Evolutionary conservation across 208 protist species (phyloP).

Genomic region (Leishmania gerbilli): DNA sequence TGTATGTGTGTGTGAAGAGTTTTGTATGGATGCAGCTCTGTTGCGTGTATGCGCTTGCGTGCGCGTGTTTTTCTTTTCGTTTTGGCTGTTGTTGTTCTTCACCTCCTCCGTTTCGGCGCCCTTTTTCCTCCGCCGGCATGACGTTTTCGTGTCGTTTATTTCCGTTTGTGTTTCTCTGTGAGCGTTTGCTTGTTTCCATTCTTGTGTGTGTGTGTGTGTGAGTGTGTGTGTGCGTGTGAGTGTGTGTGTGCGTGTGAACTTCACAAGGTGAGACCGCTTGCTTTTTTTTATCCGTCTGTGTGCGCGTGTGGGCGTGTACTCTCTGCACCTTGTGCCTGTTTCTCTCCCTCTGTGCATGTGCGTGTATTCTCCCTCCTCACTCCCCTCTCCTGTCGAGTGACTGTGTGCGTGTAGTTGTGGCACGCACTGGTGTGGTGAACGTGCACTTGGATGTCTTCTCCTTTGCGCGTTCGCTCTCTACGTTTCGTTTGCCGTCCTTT

Average conservation of each 20-base stretch:
- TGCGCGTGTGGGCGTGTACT: background rate
- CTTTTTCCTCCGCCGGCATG: background rate
- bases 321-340: background rate
- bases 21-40: background rate
- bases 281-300: background rate
- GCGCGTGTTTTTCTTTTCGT: background rate
- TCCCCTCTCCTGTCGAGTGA: background rate
- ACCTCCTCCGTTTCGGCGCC: background rate
- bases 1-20: background rate
- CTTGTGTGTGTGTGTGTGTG: background rate
- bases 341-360: background rate
- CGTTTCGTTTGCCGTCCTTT: background rate
- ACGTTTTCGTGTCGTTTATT: background rate
- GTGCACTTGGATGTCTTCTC: background rate
- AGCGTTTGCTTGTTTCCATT: background rate
- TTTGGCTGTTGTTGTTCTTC: background rate
- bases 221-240: background rate
- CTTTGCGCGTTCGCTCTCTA: background rate
- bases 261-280: background rate
- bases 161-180: slow-evolving; percentile 4
- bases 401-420: background rate
- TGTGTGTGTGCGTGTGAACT: background rate
- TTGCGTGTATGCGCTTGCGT: background rate
- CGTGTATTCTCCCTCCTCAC: background rate
- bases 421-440: background rate